phyloP scores from a whole-genome alignment of 345 rosid species.

The Rhodamnia rubescens region DNA sequence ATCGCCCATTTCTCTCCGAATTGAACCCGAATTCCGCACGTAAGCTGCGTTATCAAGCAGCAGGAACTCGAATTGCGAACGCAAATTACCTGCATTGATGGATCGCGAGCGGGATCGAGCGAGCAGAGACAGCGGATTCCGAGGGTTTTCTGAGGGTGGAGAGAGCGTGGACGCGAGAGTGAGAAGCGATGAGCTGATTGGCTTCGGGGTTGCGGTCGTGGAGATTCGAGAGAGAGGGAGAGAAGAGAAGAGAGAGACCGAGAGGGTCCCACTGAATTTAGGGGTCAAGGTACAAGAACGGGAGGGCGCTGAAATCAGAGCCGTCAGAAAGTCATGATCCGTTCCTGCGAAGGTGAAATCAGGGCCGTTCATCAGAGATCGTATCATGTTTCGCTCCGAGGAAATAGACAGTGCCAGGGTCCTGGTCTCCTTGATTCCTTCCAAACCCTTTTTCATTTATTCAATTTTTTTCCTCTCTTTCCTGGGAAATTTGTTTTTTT shows the following conservation, averaged over 20 bases:
- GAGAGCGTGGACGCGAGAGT: not conserved
- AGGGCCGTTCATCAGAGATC: not conserved
- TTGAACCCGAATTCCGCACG: not conserved
- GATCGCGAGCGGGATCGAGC: constrained; percentile 14
- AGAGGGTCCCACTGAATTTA: constrained; percentile 4
- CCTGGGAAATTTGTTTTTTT: not conserved
- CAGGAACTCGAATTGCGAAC: not conserved
- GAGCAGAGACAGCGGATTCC: constrained; percentile 1
- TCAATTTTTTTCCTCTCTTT: not conserved
- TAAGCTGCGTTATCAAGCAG: not conserved
- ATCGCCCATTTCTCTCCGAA: not conserved
- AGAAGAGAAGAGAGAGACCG: not conserved
- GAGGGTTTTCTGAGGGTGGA: not conserved
- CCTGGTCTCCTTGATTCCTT: not conserved
- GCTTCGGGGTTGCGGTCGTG: constrained; percentile 1
- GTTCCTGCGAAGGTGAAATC: not conserved
- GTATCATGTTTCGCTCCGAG: not conserved
- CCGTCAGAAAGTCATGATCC: not conserved
- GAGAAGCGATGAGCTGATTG: constrained; percentile 1
- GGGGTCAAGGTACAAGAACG: not conserved
- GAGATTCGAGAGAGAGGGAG: constrained; percentile 8
- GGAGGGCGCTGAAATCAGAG: constrained; percentile 6
- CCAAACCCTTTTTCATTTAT: not conserved
- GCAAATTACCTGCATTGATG: constrained; percentile 29
- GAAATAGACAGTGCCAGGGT: not conserved